Evolutionary conservation across 2,329 filamentous ascomycete species (phyloP), one percentile per base, ranked within the genome.

Genomic region (Fonsecaea erecta): DNA sequence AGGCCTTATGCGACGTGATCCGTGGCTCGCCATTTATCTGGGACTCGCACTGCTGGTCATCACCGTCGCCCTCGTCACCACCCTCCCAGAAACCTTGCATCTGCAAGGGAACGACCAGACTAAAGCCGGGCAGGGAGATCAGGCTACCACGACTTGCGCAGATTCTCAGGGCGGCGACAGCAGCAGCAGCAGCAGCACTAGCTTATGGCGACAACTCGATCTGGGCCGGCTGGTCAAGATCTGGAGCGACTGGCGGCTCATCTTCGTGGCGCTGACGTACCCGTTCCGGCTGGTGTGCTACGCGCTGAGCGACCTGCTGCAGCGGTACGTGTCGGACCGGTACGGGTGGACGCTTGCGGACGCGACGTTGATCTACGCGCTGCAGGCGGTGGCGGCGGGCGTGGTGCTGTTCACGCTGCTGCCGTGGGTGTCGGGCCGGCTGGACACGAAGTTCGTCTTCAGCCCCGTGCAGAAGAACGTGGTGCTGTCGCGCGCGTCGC

Each of bases 251-350:
- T 65, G 58, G 55, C 52, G 63, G 2, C 32, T 68, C 43, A 32
- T 65, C 18, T 59, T 83, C 28, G 76, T 81, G 2, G 72, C 83
- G 8, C 77, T 80, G 11, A 77, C 80, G 0, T 83, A 83, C 64
- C 69, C 84, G 24, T 79, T 81, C 14, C 82, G 80, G 68, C 77
- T 80, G n/a, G 73, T 84, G 6, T 81, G 80, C 56, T 77, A 81
- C 28, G 81, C 82, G 54, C 79, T 80, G 9, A 74, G 80, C 16
- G 79, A 77, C 67, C 76, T 84, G 60, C 71, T 84, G 14, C 75
- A 83, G n/a, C 80, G 82, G 63, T 84, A 84, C 69, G 80, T 83
- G 18, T 84, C 82, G 0, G 81, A 80, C n/a, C 76, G 82, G 26
- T 84, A 83, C 62, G 70, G 72, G 26, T 84, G 82, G 80, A 78